Evolutionary conservation across 2,329 filamentous ascomycete genomes (phyloP), one percentile per base, ranked within the genome.

Genomic region (Diplocarpon rosae): DNA sequence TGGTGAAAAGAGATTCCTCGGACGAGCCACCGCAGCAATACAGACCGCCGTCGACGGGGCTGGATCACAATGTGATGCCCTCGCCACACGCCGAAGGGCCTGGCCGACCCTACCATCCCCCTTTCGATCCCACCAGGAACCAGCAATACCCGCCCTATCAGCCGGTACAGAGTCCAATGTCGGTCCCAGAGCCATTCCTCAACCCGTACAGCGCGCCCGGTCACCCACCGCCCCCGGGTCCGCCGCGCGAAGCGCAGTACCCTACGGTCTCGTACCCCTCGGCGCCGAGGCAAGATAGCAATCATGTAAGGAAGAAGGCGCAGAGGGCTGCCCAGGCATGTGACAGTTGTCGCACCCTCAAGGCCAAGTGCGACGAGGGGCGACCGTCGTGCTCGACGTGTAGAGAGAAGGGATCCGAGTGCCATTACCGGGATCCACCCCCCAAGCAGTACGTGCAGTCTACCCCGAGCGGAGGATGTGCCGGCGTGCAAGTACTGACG

Each of bases 311-410:
- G 39, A 55, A 55, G 41, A 62, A 61, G 43, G 54, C 58, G 15
- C 55, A 56, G 44, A 49, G 56, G 28, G 60, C 59, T 2, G 55
- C 59, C 35, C 56, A 94, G 81, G 92, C 92, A 31, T 98, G 92
- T 64, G 88, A 94, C 59, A 85, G 83, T 63, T 95, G 88, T 65
- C 80, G 88, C 47, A 76, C 84, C 49, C 74, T 90, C 32, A 95
- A 94, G 64, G 87, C 87, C 12, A 94, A 94, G 65, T 95, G 88
- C 62, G 87, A 94, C 57, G 88, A 95, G 68, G 80, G 80, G 10
- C 80, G 83, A 53, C 88, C 58, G 14, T 37, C 84, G 1, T 83
- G 84, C 56, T 90, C 87, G 60, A 86, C 82, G 57, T 98, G 92
- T 63, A 83, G 83, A 56, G 89, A 96, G 55, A 93, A 93, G 61